A percentile compares a stretch with the other conserved stretches of the same genome.
phyloP scores from a whole-genome alignment of 495 filamentous ascomycete genomes.

The Xylaria telfairii region DNA sequence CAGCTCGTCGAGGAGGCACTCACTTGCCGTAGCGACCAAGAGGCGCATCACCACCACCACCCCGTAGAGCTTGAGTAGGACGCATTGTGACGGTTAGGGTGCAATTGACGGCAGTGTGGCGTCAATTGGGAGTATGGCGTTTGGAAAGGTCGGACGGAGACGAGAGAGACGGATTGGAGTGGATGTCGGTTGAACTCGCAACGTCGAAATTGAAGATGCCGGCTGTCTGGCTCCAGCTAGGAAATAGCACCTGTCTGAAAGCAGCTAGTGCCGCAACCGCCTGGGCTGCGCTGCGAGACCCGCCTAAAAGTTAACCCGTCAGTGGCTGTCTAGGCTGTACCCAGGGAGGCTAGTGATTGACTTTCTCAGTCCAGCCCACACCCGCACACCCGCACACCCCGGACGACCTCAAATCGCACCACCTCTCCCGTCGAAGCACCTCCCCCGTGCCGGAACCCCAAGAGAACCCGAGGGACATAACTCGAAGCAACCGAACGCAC shows the following conservation, averaged over 20 bases:
- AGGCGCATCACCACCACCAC: constrained; percentile 63
- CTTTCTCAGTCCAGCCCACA: constrained; percentile 26
- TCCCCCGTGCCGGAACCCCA: not conserved
- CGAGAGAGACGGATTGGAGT: constrained; percentile 38
- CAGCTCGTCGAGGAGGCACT: constrained; percentile 51
- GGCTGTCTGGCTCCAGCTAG: not conserved
- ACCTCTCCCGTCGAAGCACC: not conserved
- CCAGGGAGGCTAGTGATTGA: not conserved
- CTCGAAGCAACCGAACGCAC: not conserved
- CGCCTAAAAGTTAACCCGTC: constrained; percentile 15
- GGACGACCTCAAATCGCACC: not conserved
- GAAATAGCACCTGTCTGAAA: constrained; percentile 12
- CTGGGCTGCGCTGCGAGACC: not conserved
- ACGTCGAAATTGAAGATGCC: constrained; percentile 38
- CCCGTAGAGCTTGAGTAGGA: constrained; percentile 54
- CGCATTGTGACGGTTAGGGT: constrained; percentile 63
- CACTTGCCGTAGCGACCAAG: constrained; percentile 74
- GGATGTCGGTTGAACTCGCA: constrained; percentile 27
- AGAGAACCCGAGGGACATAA: not conserved
- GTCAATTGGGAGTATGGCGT: constrained; percentile 39
- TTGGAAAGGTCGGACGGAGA: constrained; percentile 8
- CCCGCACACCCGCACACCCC: constrained; percentile 12
- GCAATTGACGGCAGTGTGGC: constrained; percentile 33
- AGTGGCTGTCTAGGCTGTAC: not conserved
- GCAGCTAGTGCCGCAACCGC: not conserved